These are phyloP conservation scores for Colletotrichum sp. DNA, from an alignment of 2,329 filamentous ascomycete species.

Conservation along the genomic window DNA sequence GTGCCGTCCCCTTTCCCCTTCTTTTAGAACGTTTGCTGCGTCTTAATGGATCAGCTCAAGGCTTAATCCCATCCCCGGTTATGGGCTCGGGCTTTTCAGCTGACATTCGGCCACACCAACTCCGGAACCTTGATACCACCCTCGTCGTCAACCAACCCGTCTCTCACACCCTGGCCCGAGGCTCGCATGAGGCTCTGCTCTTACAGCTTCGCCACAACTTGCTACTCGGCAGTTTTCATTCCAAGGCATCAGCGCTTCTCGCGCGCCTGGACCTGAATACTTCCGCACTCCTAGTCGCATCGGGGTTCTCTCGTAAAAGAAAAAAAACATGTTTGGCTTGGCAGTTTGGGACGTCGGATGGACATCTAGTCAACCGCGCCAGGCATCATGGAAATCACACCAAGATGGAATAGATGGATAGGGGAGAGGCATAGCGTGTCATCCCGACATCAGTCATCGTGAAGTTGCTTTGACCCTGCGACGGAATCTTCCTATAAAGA, in stretches of 20 bases:
- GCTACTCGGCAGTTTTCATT: not conserved
- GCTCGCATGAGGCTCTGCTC: conserved; percentile 17
- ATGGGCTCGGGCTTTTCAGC: conserved; percentile 10
- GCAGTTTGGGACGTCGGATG: conserved; percentile 5
- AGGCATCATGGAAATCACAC: not conserved
- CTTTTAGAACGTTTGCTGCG: not conserved
- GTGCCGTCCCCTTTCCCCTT: not conserved
- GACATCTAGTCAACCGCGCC: not conserved
- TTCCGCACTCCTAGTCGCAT: not conserved
- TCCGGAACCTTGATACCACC: conserved; percentile 10
- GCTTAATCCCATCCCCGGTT: not conserved
- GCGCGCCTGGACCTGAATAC: not conserved
- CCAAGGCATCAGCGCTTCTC: not conserved
- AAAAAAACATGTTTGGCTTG: conserved; percentile 13
- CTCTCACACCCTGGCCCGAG: not conserved
- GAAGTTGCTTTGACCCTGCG: not conserved
- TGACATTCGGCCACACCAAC: conserved; percentile 14
- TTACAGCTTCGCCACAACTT: not conserved
- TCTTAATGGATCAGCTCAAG: not conserved
- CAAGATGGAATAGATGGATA: not conserved
- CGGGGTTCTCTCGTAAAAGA: not conserved
- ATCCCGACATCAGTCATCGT: conserved; percentile 10
- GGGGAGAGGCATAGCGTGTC: not conserved
- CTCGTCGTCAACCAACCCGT: not conserved
- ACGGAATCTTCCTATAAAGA: conserved; percentile 6